Evolutionary conservation across 23 red algal species (phyloP).

Genomic region (Gracilaria caudata): DNA sequence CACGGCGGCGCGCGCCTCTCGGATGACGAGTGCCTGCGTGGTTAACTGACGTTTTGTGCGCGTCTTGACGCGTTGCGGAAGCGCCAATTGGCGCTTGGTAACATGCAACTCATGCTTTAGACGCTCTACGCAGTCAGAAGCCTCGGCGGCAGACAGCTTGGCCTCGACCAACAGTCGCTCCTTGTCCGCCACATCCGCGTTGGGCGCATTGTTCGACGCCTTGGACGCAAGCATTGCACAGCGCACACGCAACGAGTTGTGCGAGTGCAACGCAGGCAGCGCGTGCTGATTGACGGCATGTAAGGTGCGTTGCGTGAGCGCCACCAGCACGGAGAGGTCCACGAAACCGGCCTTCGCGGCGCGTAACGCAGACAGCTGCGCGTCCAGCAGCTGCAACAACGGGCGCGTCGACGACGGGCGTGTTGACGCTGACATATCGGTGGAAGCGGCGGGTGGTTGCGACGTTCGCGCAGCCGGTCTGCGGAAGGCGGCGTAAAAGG

Average conservation of each 20-base stretch:
- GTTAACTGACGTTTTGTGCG: slow-evolving; percentile 8
- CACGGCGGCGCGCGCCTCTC: slow-evolving; percentile 27
- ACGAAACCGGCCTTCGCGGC: slow-evolving; percentile 60
- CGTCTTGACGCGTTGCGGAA: slow-evolving; percentile 29
- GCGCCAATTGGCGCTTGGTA: slow-evolving; percentile 38
- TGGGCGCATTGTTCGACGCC: not conserved
- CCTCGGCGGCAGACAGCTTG: slow-evolving; percentile 56
- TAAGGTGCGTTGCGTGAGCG: slow-evolving; percentile 44
- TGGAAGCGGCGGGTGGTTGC: not conserved
- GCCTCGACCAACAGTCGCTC: slow-evolving; percentile 65
- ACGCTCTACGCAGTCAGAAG: slow-evolving; percentile 38
- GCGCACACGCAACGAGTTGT: slow-evolving; percentile 2
- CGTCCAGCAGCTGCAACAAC: slow-evolving; percentile 55
- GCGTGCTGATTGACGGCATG: slow-evolving; percentile 24
- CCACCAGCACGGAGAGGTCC: slow-evolving; percentile 35
- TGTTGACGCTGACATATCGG: not conserved
- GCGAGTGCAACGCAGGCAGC: slow-evolving; percentile 26
- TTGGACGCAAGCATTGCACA: slow-evolving; percentile 14
- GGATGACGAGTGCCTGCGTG: slow-evolving; percentile 16
- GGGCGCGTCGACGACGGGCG: not conserved
- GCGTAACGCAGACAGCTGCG: slow-evolving; percentile 44
- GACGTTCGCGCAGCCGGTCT: not conserved
- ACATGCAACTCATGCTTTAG: slow-evolving; percentile 40
- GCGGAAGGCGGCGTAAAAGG: slow-evolving; percentile 56
- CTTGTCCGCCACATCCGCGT: slow-evolving; percentile 38